A percentile compares a stretch with the other conserved stretches of the same genome.
phyloP scores from a whole-genome alignment of 148 eudicot genomes.

The Salicornia ramosissima region DNA sequence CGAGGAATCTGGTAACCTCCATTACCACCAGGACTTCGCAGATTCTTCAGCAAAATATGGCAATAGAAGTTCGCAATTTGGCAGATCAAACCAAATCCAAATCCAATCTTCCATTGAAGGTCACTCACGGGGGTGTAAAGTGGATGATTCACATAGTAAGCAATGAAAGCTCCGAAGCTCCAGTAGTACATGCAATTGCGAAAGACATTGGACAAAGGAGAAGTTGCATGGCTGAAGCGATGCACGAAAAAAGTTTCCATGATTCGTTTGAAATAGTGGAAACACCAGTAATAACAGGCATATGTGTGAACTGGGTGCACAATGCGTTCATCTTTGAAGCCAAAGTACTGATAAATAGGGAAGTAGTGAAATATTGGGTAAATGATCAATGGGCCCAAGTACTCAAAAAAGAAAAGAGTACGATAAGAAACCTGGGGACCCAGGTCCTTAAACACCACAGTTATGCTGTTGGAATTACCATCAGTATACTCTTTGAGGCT shows the following conservation, averaged over 20 bases:
- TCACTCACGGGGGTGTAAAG: conserved; percentile 84
- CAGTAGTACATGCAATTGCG: conserved; percentile 91
- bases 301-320: conserved; percentile 84
- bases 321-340: conserved; percentile 74
- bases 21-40: conserved; percentile 50
- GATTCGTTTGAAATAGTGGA: conserved; percentile 92
- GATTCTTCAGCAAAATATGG: conserved; percentile 85
- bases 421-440: conserved; percentile 95
- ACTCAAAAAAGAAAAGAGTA: conserved; percentile 87
- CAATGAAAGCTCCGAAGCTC: conserved; percentile 87
- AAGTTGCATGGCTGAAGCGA: conserved; percentile 97
- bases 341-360: conserved; percentile 62
- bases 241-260: conserved; percentile 96
- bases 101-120: conserved; percentile 89
- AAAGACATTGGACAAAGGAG: conserved; percentile 87
- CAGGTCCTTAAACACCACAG: conserved; percentile 83
- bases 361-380: conserved; percentile 82
- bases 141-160: conserved; percentile 89
- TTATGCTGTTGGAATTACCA: conserved; percentile 46
- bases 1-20: conserved; percentile 89
- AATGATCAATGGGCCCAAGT: conserved; percentile 81
- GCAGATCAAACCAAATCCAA: conserved; percentile 73
- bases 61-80: conserved; percentile 87
- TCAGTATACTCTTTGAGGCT: conserved; percentile 61
- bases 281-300: conserved; percentile 88